These are phyloP conservation scores for Melanomma pulvis-pyrius DNA, from an alignment of 495 filamentous ascomycete genomes.

Conservation along the genomic window DNA sequence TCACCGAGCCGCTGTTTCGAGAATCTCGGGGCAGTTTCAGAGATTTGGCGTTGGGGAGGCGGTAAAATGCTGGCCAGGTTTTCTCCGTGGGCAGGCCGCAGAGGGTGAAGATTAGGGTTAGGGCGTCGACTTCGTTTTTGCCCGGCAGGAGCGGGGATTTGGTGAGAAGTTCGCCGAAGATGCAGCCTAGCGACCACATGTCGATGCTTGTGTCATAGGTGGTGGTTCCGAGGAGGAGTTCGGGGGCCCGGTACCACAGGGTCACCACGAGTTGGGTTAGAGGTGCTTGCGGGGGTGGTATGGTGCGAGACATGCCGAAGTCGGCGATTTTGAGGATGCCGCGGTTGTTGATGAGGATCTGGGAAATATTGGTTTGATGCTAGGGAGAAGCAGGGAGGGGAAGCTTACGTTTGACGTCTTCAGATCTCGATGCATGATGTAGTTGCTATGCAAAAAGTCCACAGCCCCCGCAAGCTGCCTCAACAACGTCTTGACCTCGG, in stretches of 20 bases:
- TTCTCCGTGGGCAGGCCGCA: conserved; percentile 88
- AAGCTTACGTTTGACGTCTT: conserved; percentile 77
- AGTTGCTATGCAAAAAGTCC: conserved; percentile 82
- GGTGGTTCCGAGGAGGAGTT: conserved; percentile 81
- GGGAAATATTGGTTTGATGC: not conserved
- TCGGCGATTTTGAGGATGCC: conserved; percentile 95
- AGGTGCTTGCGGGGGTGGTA: conserved; percentile 67
- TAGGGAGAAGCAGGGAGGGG: not conserved
- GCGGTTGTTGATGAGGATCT: conserved; percentile 87
- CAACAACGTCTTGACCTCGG: conserved; percentile 89
- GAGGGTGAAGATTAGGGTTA: conserved; percentile 78
- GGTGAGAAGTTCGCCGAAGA: conserved; percentile 88
- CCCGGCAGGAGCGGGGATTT: conserved; percentile 83
- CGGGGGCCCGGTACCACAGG: conserved; percentile 93
- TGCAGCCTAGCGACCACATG: conserved; percentile 95
- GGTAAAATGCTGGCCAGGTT: conserved; percentile 83
- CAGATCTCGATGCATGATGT: conserved; percentile 94
- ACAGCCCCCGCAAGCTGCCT: conserved; percentile 80
- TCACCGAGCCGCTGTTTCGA: conserved; percentile 45
- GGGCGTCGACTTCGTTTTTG: conserved; percentile 90
- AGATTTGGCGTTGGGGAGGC: conserved; percentile 84
- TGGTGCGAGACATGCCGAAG: conserved; percentile 95
- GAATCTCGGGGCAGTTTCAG: conserved; percentile 69
- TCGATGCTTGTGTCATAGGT: conserved; percentile 80
- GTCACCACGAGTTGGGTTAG: conserved; percentile 95